A percentile compares a stretch with the other conserved stretches of the same genome.
Conservation (phyloP, 2,329 filamentous ascomycete genomes). For the Colletotrichum musicola region DNA sequence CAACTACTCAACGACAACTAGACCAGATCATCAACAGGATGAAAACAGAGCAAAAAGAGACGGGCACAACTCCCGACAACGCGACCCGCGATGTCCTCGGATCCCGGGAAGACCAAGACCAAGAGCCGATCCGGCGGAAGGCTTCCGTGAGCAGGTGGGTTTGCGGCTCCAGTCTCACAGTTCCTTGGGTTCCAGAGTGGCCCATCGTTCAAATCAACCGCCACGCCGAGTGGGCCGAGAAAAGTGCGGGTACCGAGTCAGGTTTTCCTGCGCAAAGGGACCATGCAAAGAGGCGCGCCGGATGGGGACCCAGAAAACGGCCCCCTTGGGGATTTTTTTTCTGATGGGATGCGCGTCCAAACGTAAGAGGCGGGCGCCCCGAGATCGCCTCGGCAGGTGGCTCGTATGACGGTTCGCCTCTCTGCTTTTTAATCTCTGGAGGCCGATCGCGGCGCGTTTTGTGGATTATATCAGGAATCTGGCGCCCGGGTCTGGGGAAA, state of each 20-base stretch:
- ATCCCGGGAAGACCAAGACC: neutral
- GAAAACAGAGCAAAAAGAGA: neutral
- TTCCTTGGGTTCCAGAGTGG: conserved; percentile 16
- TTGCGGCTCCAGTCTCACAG: conserved; percentile 31
- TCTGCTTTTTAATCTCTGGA: conserved; percentile 21
- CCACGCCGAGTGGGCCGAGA: conserved; percentile 34
- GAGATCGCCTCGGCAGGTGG: conserved; percentile 35
- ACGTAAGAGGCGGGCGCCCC: conserved; percentile 25
- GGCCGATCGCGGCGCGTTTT: conserved; percentile 34
- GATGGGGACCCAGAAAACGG: neutral
- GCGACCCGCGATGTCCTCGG: neutral
- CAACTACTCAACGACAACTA: neutral
- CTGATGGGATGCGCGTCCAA: neutral
- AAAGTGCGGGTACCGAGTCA: conserved; percentile 32
- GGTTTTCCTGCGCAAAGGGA: conserved; percentile 4
- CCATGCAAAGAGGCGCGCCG: neutral
- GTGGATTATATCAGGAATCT: conserved; percentile 37
- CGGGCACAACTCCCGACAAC: neutral
- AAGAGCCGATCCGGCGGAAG: conserved; percentile 9
- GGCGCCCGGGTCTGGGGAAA: neutral
- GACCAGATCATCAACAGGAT: neutral
- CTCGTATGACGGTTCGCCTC: conserved; percentile 32
- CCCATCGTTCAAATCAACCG: conserved; percentile 7
- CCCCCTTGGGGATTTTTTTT: no score
- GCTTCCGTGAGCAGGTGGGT: conserved; percentile 19